A percentile compares a stretch with the other conserved stretches of the same genome.
phyloP scores from a whole-genome alignment of 129 eudicot species.

The Logfia minima region DNA sequence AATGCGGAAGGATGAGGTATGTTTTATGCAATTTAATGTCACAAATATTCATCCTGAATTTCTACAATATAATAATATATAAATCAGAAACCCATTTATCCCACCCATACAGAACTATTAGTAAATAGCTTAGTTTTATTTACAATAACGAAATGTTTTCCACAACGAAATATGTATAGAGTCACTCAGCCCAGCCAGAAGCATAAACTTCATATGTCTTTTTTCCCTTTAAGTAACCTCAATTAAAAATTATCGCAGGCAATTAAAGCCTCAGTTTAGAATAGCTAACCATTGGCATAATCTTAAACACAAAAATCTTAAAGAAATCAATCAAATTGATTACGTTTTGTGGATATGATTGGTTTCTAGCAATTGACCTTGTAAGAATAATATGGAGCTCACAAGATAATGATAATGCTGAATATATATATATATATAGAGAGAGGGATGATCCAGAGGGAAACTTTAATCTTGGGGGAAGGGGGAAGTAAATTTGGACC shows the following conservation, averaged over 20 bases:
- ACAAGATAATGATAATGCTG: neutral
- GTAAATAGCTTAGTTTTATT: neutral
- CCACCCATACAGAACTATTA: neutral
- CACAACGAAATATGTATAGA: neutral
- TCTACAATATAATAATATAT: neutral
- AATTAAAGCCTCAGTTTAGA: neutral
- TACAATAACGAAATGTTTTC: neutral
- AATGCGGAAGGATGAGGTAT: neutral
- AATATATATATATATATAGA: neutral
- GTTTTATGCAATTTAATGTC: neutral
- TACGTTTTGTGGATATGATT: neutral
- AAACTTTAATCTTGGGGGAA: too few relatives aligned
- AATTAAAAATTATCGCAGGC: neutral
- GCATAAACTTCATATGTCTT: neutral
- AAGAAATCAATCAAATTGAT: neutral
- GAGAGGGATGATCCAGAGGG: too few relatives aligned
- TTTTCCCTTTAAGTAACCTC: neutral
- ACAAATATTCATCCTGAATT: neutral
- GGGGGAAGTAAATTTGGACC: too few relatives aligned
- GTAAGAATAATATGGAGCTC: neutral
- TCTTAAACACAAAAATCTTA: neutral
- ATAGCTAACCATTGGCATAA: neutral
- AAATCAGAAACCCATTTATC: neutral
- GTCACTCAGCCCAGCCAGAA: slow-evolving; percentile 6
- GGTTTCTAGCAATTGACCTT: neutral